Base-by-base conservation (phyloP, 345 rosid species). In the Erucastrum elatum region DNA sequence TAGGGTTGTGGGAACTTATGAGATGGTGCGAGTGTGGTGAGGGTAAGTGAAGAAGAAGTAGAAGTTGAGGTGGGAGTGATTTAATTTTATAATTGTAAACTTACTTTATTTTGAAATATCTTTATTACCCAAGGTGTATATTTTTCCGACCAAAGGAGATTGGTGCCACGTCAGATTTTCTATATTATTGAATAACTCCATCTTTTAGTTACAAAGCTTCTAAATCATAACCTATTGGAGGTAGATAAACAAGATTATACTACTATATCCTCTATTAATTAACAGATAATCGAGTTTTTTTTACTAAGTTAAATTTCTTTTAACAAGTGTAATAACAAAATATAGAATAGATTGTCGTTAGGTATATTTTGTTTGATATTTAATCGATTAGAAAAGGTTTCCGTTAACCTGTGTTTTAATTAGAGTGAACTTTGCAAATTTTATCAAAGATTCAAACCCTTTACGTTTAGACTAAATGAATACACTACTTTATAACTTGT, bases 41-140 rank as follows among this genome's bases (percentile, higher is more conserved):
- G 41, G 25, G 64, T 44, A 58, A 59, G 80, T 39, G 73, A 74
- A 51, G 55, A 70, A 4, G 74, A 64, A 41, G 62, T 25, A 58
- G n/a, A 58, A 25, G 63, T 41, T 64, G 79, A 75, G 79, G 71
- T 68, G 29, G 84, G 75, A 33, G 78, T 79, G 82, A 80, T 81
- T 82, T 83, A 78, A 79, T 82, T 80, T 80, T 80, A 80, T 75
- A 80, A 64, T 75, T n/a, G 72, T 53, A 8, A 0, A 29, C 17
- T 26, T 60, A 37, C 62, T 72, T 78, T 66, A 41, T 72, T 66
- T 71, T 31, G 0, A 58, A 64, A 26, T 49, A 70, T 64, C 11
- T 65, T 44, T 33, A 8, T 44, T 33, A 31, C 27, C 15, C 11
- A 62, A 61, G 9, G 59, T 72, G 58, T 72, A 0, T 72, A 58